Conservation (phyloP, 202 grass and related monocot genomes). For the Setaria italica region DNA sequence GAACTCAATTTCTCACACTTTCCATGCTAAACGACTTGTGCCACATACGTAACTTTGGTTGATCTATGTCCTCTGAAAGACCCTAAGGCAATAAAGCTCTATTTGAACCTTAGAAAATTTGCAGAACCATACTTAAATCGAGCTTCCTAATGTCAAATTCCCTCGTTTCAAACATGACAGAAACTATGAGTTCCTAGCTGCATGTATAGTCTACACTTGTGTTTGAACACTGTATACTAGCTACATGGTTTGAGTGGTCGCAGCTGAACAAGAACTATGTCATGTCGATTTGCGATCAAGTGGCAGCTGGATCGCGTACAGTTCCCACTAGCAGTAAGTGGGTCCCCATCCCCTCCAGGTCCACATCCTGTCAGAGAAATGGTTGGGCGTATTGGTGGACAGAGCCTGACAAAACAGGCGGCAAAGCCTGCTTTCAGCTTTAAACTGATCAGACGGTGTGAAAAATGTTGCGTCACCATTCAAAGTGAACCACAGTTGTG, state of each 20-base stretch:
- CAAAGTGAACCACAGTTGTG: constrained; percentile 1
- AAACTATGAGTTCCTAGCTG: background rate
- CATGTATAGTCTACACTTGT: background rate
- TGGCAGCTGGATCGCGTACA: background rate
- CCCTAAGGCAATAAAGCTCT: no score
- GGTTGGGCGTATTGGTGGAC: constrained; percentile 18
- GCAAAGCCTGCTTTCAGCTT: constrained; percentile 38
- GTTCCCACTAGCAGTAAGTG: background rate
- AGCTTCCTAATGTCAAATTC: background rate
- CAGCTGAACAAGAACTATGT: background rate
- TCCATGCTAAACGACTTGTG: background rate
- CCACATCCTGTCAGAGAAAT: constrained; percentile 25
- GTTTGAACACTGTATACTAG: background rate
- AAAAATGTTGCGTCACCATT: constrained; percentile 31
- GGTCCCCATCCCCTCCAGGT: background rate
- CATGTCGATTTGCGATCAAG: constrained; percentile 14
- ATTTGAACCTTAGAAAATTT: background rate
- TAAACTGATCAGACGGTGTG: constrained; percentile 25
- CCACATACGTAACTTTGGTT: background rate
- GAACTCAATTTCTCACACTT: constrained; percentile 3
- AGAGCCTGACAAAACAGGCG: constrained; percentile 42
- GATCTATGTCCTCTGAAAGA: background rate
- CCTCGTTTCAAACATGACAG: background rate
- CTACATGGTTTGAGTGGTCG: background rate
- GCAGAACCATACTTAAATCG: background rate